Conservation (phyloP, 805 yeast species). For the Saccharomycopsis vini region DNA sequence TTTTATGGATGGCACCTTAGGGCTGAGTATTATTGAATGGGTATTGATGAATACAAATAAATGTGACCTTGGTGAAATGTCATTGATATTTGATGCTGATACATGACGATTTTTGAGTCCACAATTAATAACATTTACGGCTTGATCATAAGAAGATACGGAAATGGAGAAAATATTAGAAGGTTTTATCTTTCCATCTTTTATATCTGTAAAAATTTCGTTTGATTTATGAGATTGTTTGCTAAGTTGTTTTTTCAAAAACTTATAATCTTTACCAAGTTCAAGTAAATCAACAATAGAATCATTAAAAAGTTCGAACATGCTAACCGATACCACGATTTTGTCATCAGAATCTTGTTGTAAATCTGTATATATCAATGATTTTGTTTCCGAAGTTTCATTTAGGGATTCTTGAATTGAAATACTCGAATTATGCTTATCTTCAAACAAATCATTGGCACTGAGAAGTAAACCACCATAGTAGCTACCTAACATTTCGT, state of each 20-base stretch:
- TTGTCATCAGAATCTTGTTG: constrained; percentile 3
- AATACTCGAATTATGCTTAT: too few species aligned
- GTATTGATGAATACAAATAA: constrained; percentile 39
- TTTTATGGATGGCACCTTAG: neutral
- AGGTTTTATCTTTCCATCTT: constrained; percentile 37
- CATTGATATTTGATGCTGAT: constrained; percentile 35
- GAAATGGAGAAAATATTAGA: constrained; percentile 33
- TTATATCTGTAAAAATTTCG: constrained; percentile 35
- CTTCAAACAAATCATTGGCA: constrained; percentile 19
- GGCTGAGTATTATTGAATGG: constrained; percentile 20
- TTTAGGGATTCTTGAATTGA: too few species aligned
- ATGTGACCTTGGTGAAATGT: constrained; percentile 42
- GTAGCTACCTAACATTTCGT: constrained; percentile 16
- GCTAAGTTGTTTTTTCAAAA: constrained; percentile 22
- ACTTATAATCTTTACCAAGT: constrained; percentile 12
- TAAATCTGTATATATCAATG: too few species aligned
- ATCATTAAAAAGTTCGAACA: constrained; percentile 46
- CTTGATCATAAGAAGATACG: constrained; percentile 30
- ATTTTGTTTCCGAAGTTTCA: too few species aligned
- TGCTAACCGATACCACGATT: constrained; percentile 38
- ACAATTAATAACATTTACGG: constrained; percentile 29
- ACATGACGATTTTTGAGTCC: constrained; percentile 35
- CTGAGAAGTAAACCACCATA: constrained; percentile 17
- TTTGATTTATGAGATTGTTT: constrained; percentile 23
- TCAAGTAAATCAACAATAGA: constrained; percentile 31